Conservation (phyloP, 2,329 filamentous ascomycete species). For the Sporothrix brunneoviolacea region DNA sequence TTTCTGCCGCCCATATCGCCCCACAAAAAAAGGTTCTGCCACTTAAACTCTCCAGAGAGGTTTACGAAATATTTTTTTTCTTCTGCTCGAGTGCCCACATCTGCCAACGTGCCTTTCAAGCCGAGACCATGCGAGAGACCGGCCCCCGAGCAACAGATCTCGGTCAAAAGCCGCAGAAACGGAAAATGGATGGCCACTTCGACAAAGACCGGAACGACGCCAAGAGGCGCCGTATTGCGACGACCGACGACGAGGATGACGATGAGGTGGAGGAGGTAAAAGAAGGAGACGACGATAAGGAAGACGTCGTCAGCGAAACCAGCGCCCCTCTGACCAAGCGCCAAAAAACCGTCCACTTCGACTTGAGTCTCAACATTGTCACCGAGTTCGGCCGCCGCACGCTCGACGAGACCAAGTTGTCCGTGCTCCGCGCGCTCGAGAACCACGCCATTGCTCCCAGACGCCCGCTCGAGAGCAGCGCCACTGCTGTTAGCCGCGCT, state of each 20-base stretch:
- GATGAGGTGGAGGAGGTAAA: neutral
- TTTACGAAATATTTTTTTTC: too few species aligned
- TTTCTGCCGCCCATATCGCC: too few species aligned
- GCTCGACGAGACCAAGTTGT: slow-evolving; percentile 48
- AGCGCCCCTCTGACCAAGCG: slow-evolving; percentile 36
- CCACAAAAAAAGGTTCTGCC: too few species aligned
- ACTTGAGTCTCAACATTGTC: slow-evolving; percentile 50
- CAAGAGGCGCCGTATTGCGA: neutral
- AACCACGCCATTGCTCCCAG: slow-evolving; percentile 48
- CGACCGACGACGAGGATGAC: neutral
- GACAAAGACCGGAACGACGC: slow-evolving; percentile 4
- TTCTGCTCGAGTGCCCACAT: too few species aligned
- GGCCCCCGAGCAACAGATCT: neutral
- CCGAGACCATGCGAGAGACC: slow-evolving; percentile 15
- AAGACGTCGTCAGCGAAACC: neutral
- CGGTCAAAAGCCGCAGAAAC: neutral
- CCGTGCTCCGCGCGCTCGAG: slow-evolving; percentile 50
- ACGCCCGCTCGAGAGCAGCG: slow-evolving; percentile 51
- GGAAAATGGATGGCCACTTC: slow-evolving; percentile 12
- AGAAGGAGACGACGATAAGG: neutral
- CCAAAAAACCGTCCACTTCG: slow-evolving; percentile 49
- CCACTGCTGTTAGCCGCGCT: slow-evolving; percentile 36
- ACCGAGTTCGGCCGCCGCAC: slow-evolving; percentile 48
- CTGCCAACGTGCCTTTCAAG: slow-evolving; percentile 13
- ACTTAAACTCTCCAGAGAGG: too few species aligned